Base-by-base conservation (phyloP, 1,284 basidiomycete genomes). In the Ganoderma boninense region DNA sequence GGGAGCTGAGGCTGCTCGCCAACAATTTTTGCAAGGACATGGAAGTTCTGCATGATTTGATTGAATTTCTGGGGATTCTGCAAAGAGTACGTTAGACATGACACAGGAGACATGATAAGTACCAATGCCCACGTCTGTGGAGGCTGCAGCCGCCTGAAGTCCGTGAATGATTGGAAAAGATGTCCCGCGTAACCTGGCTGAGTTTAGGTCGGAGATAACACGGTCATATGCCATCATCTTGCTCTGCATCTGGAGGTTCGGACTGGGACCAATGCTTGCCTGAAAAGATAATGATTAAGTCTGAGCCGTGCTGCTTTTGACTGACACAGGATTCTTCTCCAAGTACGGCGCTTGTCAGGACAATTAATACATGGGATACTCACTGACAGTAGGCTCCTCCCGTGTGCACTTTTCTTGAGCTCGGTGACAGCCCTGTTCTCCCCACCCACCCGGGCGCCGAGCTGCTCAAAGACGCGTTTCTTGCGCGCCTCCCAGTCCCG, bases 141-240 rank as follows among this genome's bases (percentile, higher is more conserved):
- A 82, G 16, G 87, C 80, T 7, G 92, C 89, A 5, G 91, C 92
- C 71, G 91, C 86, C 64, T 89, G 87, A 56, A 95, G 84, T 0
- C 89, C 83, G 73, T 94, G 92, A 6, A 95, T 82, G 68, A 96
- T 85, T 2, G 93, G 93, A 78, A 88, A 95, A 0, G 93, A 92
- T 10, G 86, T 90, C 7, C 89, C 92, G 20, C 91, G 87, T 18
- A 92, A 84, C 60, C 95, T 85, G 8, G 94, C 88, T 62, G 88
- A 83, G 79, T 95, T 97, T 62, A 96, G 82, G 43, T 93, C 89
- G 20, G 87, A 83, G 56, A 97, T 85, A 42, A 95, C 91, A 68
- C 90, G 89, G 81, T 96, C 94, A 80, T 97, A 98, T n/a, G 90
- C 91, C 90, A 97, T 95, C 95, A 97, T 97, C 83, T 96, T 96